Percentiles rank a stretch among this genome's conserved stretches.
Evolutionary conservation across 345 rosid genomes (phyloP).

Genomic region (Gossypium turneri): DNA sequence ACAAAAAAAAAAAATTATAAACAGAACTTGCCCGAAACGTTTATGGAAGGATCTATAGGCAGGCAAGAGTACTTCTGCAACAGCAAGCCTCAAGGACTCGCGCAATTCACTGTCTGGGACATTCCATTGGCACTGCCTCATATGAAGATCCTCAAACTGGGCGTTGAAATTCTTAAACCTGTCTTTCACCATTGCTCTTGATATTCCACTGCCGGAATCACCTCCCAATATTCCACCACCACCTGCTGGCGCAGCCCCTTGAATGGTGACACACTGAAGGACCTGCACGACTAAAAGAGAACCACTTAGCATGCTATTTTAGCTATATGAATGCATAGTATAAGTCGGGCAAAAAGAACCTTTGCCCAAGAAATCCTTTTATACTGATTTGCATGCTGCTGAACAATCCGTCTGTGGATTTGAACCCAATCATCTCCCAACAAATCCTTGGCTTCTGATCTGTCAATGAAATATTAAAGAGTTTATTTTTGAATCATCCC

Average conservation of each 20-base stretch:
- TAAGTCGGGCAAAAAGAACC: slow-evolving; percentile 35
- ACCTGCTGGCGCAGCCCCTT: slow-evolving; percentile 28
- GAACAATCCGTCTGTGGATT: slow-evolving; percentile 89
- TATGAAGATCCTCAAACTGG: slow-evolving; percentile 90
- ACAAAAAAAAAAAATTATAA: no score
- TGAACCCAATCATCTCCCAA: slow-evolving; percentile 99
- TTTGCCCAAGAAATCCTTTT: slow-evolving; percentile 98
- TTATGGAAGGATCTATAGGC: slow-evolving; percentile 85
- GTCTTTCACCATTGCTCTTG: slow-evolving; percentile 81
- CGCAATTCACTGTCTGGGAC: slow-evolving; percentile 94
- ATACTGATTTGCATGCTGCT: slow-evolving; percentile 95
- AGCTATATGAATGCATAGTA: background rate
- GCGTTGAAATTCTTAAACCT: slow-evolving; percentile 81
- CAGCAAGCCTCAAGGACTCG: slow-evolving; percentile 89
- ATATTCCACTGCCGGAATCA: slow-evolving; percentile 35
- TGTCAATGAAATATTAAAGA: slow-evolving; percentile 26
- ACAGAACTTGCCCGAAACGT: slow-evolving; percentile 64
- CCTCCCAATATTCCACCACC: slow-evolving; percentile 28
- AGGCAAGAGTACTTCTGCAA: slow-evolving; percentile 94
- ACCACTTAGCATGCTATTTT: slow-evolving; percentile 10
- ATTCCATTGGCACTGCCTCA: slow-evolving; percentile 94
- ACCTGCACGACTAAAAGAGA: slow-evolving; percentile 48
- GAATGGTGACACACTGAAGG: slow-evolving; percentile 85
- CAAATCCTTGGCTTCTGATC: slow-evolving; percentile 95
- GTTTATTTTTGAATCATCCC: background rate